Base-by-base conservation (phyloP, 2,329 filamentous ascomycete species). In the Colletotrichum eleusines region DNA sequence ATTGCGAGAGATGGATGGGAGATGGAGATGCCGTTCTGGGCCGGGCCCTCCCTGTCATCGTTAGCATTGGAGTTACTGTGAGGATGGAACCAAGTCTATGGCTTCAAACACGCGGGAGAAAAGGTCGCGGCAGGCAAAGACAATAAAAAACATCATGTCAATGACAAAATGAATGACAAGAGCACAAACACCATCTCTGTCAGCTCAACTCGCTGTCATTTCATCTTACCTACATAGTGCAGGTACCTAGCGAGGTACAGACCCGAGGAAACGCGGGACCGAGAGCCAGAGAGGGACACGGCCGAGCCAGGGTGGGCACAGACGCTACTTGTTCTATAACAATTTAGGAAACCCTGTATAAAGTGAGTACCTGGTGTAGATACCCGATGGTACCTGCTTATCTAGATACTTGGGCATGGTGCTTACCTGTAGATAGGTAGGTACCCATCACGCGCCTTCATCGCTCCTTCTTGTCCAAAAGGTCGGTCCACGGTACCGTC, bases 181-280 rank as follows among this genome's bases (percentile, higher is more conserved):
- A 40, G 35, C 35, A 58, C 38, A 14, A 16, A 28, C n/a, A 23
- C 6, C 33, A 23, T 23, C 55, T 58, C n/a, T n/a, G 55, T 58
- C 38, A 58, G 20, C 23, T 20, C 31, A 54, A 35, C 31, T 54
- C 48, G 18, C 40, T 9, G 46, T 26, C n/a, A 38, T 38, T 38
- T 23, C 31, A 54, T 54, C 51, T 20, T 20, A 4, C 20, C 16
- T 42, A 48, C 42, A n/a, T n/a, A n/a, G n/a, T n/a, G n/a, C n/a
- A n/a, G n/a, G n/a, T n/a, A n/a, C n/a, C n/a, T n/a, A n/a, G n/a
- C n/a, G n/a, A n/a, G n/a, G n/a, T n/a, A n/a, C n/a, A n/a, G n/a
- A n/a, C n/a, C n/a, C n/a, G n/a, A n/a, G 58, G 48, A 50, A 26
- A 23, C 14, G 58, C 18, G 58, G 20, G 42, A 12, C 58, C 58